Base-by-base conservation (phyloP, 1,284 basidiomycete species). In the Hymenochaete sp. region DNA sequence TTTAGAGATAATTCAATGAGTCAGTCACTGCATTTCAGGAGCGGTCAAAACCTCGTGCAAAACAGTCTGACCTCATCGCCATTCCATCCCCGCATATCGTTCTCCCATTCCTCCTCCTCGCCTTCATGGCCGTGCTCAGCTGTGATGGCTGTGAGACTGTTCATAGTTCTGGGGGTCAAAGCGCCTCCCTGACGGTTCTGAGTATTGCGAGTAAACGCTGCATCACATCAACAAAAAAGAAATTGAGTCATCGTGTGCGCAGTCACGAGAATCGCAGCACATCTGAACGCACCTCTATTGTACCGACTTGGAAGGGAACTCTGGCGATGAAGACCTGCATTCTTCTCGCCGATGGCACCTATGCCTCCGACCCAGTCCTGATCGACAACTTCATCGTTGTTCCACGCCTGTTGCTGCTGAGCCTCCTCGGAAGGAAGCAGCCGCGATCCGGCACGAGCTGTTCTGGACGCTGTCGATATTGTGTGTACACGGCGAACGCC, bases 101-200 rank as follows among this genome's bases (percentile, higher is more conserved):
- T 67, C 59, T 85, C 83, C 85, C 86, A 89, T 50, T 84, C 81
- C 53, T 87, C 85, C 60, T 89, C 85, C 51, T 88, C 84, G 55
- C 78, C 83, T 55, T 87, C 84, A 56, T 86, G 83, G 37, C 85
- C 85, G 39, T 59, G 56, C 45, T 59, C 58, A 24, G 58, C 58
- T 42, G 82, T 76, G 61, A 89, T 89, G 45, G 81, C 81, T 32
- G 80, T 74, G 42, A 89, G 73, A 60, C 82, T 86, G 57, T 85
- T 88, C 62, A 88, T 66, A n/a, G 75, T 75, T 49, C 82, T 77
- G 26, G 82, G 80, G 21, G 81, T 81, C 52, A 72, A 60, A 54
- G 67, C 78, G 19, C 82, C 82, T 9, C 73, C 59, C 57, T 77
- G 67, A 44, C 48, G 43, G 14, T 42, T 49, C 66, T 75, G 39